phyloP scores from a whole-genome alignment of 1,284 basidiomycete genomes.

The Pterulicium gracile region DNA sequence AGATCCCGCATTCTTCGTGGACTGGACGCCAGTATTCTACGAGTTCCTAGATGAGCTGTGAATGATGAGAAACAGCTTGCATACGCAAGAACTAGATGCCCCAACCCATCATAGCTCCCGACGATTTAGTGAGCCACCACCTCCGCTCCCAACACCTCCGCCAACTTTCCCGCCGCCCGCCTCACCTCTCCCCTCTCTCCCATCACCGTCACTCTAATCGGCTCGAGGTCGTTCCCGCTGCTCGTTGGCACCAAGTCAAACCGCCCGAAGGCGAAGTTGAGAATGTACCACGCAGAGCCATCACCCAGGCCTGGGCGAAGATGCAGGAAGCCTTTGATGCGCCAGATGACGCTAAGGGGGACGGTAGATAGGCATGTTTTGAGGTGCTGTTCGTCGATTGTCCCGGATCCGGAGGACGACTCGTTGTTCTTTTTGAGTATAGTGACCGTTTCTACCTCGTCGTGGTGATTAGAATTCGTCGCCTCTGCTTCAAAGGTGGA shows the following conservation, averaged over 20 bases:
- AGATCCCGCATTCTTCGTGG: too few relatives aligned
- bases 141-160: conserved; percentile 35
- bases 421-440: conserved; percentile 26
- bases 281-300: too few relatives aligned
- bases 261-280: conserved; percentile 90
- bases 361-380: conserved; percentile 38
- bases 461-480: conserved; percentile 37
- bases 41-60: too few relatives aligned
- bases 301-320: conserved; percentile 34
- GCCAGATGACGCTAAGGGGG: conserved; percentile 60
- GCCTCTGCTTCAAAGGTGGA: conserved; percentile 21
- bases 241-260: conserved; percentile 61
- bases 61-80: too few relatives aligned
- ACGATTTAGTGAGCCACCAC: too few relatives aligned
- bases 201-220: conserved; percentile 61
- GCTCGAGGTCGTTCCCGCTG: conserved; percentile 23
- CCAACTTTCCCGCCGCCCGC: conserved; percentile 45
- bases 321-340: conserved; percentile 75
- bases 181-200: conserved; percentile 76
- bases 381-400: conserved; percentile 24
- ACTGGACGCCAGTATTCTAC: too few relatives aligned
- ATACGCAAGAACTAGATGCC: too few relatives aligned
- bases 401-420: conserved; percentile 7
- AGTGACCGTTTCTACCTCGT: conserved; percentile 76
- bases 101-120: too few relatives aligned